phyloP scores from a whole-genome alignment of 2,329 filamentous ascomycete species.

The Berkeleyomyces rouxiae region DNA sequence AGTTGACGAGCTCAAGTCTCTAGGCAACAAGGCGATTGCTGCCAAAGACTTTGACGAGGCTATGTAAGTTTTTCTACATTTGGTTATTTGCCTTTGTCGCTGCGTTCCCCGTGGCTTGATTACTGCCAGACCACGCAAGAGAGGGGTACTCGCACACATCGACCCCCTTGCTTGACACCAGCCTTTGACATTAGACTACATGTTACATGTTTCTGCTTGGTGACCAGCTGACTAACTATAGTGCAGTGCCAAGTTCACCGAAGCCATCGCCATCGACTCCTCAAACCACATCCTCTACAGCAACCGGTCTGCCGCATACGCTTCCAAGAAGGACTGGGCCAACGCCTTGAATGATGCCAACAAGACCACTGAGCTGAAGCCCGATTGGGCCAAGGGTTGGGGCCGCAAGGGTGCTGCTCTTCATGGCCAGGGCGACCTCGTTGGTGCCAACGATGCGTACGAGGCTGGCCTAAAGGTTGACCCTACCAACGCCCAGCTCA shows the following conservation, averaged over 20 bases:
- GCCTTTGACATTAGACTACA: neutral
- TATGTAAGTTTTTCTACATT: constrained; percentile 48
- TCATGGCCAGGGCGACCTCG: constrained; percentile 72
- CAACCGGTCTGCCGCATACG: constrained; percentile 77
- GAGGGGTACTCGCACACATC: neutral
- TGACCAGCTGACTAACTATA: neutral
- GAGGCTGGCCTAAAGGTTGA: constrained; percentile 90
- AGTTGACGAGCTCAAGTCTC: constrained; percentile 75
- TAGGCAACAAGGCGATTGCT: constrained; percentile 96
- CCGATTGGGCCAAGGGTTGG: constrained; percentile 97
- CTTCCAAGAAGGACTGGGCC: constrained; percentile 77
- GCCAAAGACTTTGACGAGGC: constrained; percentile 94
- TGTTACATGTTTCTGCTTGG: neutral
- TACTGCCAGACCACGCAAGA: no score
- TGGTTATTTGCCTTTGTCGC: neutral
- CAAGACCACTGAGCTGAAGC: constrained; percentile 88
- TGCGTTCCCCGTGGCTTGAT: neutral
- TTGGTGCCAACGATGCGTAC: constrained; percentile 77
- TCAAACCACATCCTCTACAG: constrained; percentile 94
- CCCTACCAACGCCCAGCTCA: constrained; percentile 78
- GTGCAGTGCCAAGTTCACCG: constrained; percentile 73
- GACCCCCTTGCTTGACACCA: neutral
- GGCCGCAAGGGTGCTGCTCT: constrained; percentile 81
- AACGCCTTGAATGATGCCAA: constrained; percentile 75
- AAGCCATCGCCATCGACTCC: constrained; percentile 79